These are phyloP conservation scores for Pichia kudriavzevii DNA, from an alignment of 1,139 yeast genomes.

Conservation along the genomic window DNA sequence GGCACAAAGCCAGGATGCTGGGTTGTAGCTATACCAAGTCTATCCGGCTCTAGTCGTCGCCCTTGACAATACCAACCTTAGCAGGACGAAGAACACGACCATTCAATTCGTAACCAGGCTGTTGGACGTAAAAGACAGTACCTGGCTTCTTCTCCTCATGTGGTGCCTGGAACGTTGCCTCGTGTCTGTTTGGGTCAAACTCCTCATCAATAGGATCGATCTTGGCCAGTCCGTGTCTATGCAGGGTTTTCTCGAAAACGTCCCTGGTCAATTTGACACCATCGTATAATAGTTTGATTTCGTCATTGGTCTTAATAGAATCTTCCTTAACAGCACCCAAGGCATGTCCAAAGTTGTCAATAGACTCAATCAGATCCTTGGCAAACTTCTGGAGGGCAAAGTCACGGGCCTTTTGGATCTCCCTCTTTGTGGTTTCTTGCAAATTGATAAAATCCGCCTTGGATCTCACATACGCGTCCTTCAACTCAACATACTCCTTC, in stretches of 20 bases:
- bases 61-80: constrained; percentile 89
- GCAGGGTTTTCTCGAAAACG: constrained; percentile 78
- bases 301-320: constrained; percentile 47
- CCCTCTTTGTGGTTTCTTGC: constrained; percentile 85
- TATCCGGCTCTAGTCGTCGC: constrained; percentile 28
- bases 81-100: constrained; percentile 92
- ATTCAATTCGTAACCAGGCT: constrained; percentile 79
- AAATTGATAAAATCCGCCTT: constrained; percentile 90
- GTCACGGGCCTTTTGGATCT: constrained; percentile 79
- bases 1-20: too few relatives aligned
- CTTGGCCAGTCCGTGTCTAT: constrained; percentile 72
- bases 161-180: constrained; percentile 85
- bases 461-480: constrained; percentile 76
- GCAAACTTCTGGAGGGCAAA: constrained; percentile 92
- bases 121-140: constrained; percentile 89
- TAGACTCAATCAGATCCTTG: constrained; percentile 79
- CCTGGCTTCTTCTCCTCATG: constrained; percentile 90
- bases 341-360: constrained; percentile 89
- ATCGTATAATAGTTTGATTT: constrained; percentile 69
- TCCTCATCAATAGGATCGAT: constrained; percentile 77
- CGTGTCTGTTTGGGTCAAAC: constrained; percentile 89
- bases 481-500: constrained; percentile 74
- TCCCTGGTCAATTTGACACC: constrained; percentile 90
- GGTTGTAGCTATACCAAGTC: neutral
- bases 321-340: constrained; percentile 70